These are phyloP conservation scores for Bidens hawaiensis DNA, from an alignment of 140 eudicot genomes.

Conservation along the genomic window DNA sequence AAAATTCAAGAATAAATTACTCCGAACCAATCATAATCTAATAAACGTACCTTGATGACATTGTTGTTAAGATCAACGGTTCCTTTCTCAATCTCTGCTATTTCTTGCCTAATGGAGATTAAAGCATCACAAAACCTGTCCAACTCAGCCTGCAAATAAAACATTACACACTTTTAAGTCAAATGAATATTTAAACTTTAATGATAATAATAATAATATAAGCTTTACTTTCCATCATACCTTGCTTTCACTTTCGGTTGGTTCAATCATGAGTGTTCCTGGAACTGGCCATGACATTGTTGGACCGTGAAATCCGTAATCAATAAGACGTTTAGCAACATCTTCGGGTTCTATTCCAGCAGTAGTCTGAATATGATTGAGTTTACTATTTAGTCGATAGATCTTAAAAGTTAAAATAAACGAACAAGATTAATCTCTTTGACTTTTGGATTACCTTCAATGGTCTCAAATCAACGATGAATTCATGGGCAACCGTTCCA, in stretches of 20 bases:
- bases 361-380: conserved; percentile 40
- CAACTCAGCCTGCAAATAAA: conserved; percentile 69
- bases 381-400: background rate
- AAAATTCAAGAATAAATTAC: conserved; percentile 1
- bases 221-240: conserved; percentile 28
- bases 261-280: conserved; percentile 94
- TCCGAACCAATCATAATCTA: background rate
- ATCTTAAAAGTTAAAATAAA: background rate
- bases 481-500: conserved; percentile 93
- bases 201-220: background rate
- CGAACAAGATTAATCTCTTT: background rate
- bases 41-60: background rate
- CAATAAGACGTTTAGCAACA: conserved; percentile 90
- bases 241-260: conserved; percentile 99
- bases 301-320: conserved; percentile 88
- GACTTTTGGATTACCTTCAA: too few species aligned
- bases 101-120: conserved; percentile 90
- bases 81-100: conserved; percentile 86
- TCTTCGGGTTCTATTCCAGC: conserved; percentile 94
- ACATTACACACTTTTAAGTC: background rate
- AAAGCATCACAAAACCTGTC: conserved; percentile 96
- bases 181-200: background rate
- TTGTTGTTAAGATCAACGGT: too few species aligned
- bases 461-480: conserved; percentile 81
- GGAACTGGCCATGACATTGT: conserved; percentile 98